A percentile compares a stretch with the other conserved stretches of the same genome.
Evolutionary conservation across 2,329 filamentous ascomycete species (phyloP).

Genomic region (Epichloe aotearoae): DNA sequence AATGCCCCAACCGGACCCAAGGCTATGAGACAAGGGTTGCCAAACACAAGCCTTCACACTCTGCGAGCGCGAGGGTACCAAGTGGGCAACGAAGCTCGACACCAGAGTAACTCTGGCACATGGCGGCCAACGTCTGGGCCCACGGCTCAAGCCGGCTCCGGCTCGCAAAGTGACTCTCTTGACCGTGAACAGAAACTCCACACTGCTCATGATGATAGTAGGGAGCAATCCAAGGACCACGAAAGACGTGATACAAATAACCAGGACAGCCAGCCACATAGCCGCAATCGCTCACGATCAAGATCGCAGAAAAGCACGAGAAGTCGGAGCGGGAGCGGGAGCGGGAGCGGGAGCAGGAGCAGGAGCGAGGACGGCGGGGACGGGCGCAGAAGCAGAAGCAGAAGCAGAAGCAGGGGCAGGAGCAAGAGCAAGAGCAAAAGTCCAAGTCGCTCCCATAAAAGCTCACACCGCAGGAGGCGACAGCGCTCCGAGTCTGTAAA

Average conservation of each 20-base stretch:
- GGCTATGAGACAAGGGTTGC: slow-evolving; percentile 81
- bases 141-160: slow-evolving; percentile 6
- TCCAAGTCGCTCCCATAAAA: slow-evolving; percentile 26
- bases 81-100: slow-evolving; percentile 28
- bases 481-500: slow-evolving; percentile 41
- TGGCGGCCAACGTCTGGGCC: slow-evolving; percentile 4
- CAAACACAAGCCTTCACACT: slow-evolving; percentile 65
- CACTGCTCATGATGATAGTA: slow-evolving; percentile 12
- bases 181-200: slow-evolving; percentile 25
- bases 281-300: slow-evolving; percentile 18
- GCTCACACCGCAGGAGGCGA: slow-evolving; percentile 36
- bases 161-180: slow-evolving; percentile 35
- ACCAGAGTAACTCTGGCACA: slow-evolving; percentile 11
- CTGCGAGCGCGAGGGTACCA: slow-evolving; percentile 40
- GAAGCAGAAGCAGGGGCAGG: slow-evolving; percentile 10
- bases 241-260: slow-evolving; percentile 14
- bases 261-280: slow-evolving; percentile 9
- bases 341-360: no score
- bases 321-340: slow-evolving; percentile 4
- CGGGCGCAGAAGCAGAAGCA: slow-evolving; percentile 15
- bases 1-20: slow-evolving; percentile 86
- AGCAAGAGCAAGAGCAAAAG: slow-evolving; percentile 9
- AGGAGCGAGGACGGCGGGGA: slow-evolving; percentile 13
- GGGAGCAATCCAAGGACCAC: slow-evolving; percentile 17
- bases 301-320: slow-evolving; percentile 21